phyloP scores from a whole-genome alignment of 345 rosid species.

The Eucalyptus tenuipes region DNA sequence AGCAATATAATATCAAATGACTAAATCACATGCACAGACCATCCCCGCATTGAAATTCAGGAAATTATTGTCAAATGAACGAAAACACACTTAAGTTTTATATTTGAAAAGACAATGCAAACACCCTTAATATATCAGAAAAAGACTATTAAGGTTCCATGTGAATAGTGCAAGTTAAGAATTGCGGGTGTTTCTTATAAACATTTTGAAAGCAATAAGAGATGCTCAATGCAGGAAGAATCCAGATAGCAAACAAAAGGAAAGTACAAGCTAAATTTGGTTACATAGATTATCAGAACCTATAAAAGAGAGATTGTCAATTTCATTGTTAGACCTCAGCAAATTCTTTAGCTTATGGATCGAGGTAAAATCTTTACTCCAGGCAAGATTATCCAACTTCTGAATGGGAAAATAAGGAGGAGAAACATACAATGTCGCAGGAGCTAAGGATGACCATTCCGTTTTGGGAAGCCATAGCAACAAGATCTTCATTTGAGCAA shows the following conservation, averaged over 20 bases:
- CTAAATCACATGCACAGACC: neutral
- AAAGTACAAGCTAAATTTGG: neutral
- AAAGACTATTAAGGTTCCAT: neutral
- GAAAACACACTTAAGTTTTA: neutral
- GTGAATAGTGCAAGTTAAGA: neutral
- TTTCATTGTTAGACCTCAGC: neutral
- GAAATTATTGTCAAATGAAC: neutral
- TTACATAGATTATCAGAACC: neutral
- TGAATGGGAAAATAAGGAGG: neutral
- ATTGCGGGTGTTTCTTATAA: neutral
- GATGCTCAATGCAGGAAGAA: neutral
- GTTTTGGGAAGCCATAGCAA: conserved; percentile 93
- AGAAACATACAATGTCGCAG: conserved; percentile 52
- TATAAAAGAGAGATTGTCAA: neutral
- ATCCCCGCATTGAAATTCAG: neutral
- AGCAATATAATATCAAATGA: neutral
- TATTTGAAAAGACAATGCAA: neutral
- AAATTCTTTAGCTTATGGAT: neutral
- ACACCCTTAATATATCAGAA: neutral
- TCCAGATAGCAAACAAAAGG: neutral
- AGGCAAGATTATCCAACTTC: neutral
- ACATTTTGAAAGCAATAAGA: neutral
- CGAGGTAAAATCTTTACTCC: neutral
- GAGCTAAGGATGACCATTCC: conserved; percentile 87
- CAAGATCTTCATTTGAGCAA: conserved; percentile 79